These are phyloP conservation scores for Zygotorulaspora chibaensis DNA, from an alignment of 805 yeast species.

Conservation along the genomic window DNA sequence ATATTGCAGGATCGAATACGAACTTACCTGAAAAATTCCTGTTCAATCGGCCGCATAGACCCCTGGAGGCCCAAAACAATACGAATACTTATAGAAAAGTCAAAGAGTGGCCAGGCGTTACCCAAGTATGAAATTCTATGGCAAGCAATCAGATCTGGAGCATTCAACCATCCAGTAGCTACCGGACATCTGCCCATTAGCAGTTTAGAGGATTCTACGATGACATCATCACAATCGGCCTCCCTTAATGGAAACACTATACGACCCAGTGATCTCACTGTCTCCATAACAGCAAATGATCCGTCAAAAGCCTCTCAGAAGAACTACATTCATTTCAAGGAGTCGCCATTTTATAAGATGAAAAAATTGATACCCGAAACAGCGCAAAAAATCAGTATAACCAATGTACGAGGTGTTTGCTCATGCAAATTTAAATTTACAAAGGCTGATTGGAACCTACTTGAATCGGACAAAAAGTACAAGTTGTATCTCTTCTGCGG, in stretches of 20 bases:
- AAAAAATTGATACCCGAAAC: constrained; percentile 48
- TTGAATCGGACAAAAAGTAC: constrained; percentile 31
- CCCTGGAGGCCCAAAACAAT: constrained; percentile 45
- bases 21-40: constrained; percentile 43
- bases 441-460: constrained; percentile 39
- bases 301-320: constrained; percentile 6
- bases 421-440: constrained; percentile 41
- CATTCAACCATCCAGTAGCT: constrained; percentile 25
- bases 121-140: constrained; percentile 39
- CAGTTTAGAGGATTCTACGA: constrained; percentile 7
- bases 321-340: constrained; percentile 37
- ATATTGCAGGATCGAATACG: constrained; percentile 54
- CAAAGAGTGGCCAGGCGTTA: constrained; percentile 34
- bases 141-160: constrained; percentile 22
- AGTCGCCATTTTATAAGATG: constrained; percentile 53
- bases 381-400: constrained; percentile 31
- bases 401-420: constrained; percentile 45
- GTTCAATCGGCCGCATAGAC: constrained; percentile 37
- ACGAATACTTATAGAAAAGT: constrained; percentile 41
- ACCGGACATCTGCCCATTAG: constrained; percentile 23
- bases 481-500: constrained; percentile 56
- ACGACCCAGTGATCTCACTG: constrained; percentile 6
- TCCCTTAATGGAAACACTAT: neutral
- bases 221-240: constrained; percentile 6
- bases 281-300: constrained; percentile 2